Evolutionary conservation across 805 yeast species (phyloP), one percentile per base, ranked within the genome.

Genomic region (Saccharomycodes ludwigii): DNA sequence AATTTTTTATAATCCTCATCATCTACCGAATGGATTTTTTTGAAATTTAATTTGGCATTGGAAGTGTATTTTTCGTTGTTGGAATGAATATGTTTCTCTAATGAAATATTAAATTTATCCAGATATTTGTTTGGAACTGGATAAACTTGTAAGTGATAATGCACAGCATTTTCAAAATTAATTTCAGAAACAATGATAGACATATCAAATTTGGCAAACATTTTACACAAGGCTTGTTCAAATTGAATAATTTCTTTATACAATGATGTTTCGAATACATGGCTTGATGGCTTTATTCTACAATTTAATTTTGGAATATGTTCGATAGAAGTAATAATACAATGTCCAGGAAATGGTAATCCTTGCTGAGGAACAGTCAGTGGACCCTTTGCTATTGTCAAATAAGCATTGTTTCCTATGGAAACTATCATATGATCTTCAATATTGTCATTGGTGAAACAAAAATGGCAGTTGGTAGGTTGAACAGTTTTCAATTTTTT

Each of bases 371-470:
- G 70, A 18, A 65, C 54, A 2, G 81, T 70, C 13, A 85, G 54
- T 0, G 96, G 95, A 0, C 96, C 96, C 47, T 80, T 84, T 1
- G 94, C 93, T 11, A 76, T 63, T 0, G 95, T 76, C 35, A 85
- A 31, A 48, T 84, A 85, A 0, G 73, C 56, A 28, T 61, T 59
- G 9, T 66, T 65, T 1, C 82, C 88, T 32, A 86, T 77, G 0
- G 91, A 70, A 1, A 84, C 65, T 9, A 85, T 71, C 78, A 86
- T 73, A 50, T 84, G 93, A 2, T 80, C 63, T 40, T 78, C 86
- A 5, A 80, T 65, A 10, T 74, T 67, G 0, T 94, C 80, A 45
- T 82, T 83, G 1, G 88, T 71, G 13, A 85, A 64, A 49, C 95
- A 85, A 47, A 85, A 82, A 54, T 81, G 85, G 48, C 96, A 85